These are phyloP conservation scores for Pythium aquatile DNA, from an alignment of 352 stramenopile genomes.

Conservation along the genomic window DNA sequence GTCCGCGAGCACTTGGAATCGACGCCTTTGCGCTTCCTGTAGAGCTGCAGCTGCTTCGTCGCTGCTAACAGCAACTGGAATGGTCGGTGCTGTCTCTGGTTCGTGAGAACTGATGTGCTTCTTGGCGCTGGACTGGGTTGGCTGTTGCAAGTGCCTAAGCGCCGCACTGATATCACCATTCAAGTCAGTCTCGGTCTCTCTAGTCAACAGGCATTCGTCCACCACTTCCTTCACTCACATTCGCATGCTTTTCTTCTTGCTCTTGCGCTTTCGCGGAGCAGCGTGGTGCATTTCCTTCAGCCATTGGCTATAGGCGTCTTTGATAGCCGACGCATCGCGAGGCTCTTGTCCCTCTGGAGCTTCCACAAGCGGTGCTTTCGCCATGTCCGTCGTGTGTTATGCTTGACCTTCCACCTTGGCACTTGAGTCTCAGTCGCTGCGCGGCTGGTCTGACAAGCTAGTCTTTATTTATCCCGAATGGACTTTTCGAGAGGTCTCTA, in stretches of 20 bases:
- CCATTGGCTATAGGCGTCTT: constrained; percentile 24
- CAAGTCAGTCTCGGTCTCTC: not conserved
- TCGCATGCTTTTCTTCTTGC: constrained; percentile 24
- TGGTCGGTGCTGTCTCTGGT: not conserved
- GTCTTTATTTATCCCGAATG: not conserved
- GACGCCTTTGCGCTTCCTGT: constrained; percentile 24
- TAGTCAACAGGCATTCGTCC: too few relatives aligned
- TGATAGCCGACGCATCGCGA: constrained; percentile 9
- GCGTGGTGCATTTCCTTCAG: constrained; percentile 19
- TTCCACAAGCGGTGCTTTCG: not conserved
- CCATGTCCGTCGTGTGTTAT: constrained; percentile 3
- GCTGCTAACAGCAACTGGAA: not conserved
- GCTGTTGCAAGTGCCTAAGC: constrained; percentile 38
- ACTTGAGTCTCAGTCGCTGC: not conserved
- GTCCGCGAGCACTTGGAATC: constrained; percentile 36
- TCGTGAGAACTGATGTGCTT: constrained; percentile 38
- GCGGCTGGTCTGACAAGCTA: not conserved
- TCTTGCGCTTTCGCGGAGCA: constrained; percentile 31
- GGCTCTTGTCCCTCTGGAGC: not conserved
- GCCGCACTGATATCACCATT: constrained; percentile 32
- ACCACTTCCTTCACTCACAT: constrained; percentile 7
- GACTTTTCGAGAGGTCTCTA: not conserved
- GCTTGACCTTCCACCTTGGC: not conserved
- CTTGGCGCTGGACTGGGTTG: constrained; percentile 47
- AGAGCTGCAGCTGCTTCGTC: not conserved